Conservation (phyloP, 148 eudicot genomes). For the Drosera capensis region DNA sequence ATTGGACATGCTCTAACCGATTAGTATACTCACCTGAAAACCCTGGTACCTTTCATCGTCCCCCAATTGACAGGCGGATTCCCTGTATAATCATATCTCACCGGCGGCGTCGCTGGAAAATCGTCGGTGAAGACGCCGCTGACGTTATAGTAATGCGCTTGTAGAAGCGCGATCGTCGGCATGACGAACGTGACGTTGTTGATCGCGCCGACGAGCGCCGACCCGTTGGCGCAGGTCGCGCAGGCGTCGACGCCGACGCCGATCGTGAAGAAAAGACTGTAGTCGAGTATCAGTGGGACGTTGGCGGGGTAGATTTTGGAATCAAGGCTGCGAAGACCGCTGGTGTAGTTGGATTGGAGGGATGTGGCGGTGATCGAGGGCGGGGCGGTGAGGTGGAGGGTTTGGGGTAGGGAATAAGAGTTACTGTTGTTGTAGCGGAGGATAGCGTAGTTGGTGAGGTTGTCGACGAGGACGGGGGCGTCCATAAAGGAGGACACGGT, state of each 20-base stretch:
- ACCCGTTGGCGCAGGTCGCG: conserved; percentile 40
- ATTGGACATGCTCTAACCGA: no score
- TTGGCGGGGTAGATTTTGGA: conserved; percentile 37
- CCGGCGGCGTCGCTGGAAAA: conserved; percentile 45
- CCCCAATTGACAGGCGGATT: conserved; percentile 20
- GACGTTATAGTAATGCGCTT: conserved; percentile 46
- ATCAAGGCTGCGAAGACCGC: conserved; percentile 37
- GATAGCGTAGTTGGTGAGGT: conserved; percentile 26
- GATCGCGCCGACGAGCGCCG: conserved; percentile 31
- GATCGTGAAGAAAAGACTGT: conserved; percentile 33
- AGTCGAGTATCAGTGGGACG: conserved; percentile 38
- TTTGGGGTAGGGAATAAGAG: conserved; percentile 8
- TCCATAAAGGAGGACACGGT: conserved; percentile 69
- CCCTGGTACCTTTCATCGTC: conserved; percentile 33
- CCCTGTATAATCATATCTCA: conserved; percentile 44
- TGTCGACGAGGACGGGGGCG: conserved; percentile 44
- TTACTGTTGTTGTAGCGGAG: conserved; percentile 17
- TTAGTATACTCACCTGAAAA: no score
- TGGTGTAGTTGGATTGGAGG: conserved; percentile 16
- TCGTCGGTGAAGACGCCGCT: conserved; percentile 51
- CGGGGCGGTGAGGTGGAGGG: conserved; percentile 19
- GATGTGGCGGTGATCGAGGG: conserved; percentile 43
- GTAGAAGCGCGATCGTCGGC: conserved; percentile 52
- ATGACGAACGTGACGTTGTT: conserved; percentile 57
- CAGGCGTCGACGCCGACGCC: conserved; percentile 61